These are phyloP conservation scores for Cutaneotrichosporon sp. DNA, from an alignment of 1,284 basidiomycete genomes.

Conservation along the genomic window DNA sequence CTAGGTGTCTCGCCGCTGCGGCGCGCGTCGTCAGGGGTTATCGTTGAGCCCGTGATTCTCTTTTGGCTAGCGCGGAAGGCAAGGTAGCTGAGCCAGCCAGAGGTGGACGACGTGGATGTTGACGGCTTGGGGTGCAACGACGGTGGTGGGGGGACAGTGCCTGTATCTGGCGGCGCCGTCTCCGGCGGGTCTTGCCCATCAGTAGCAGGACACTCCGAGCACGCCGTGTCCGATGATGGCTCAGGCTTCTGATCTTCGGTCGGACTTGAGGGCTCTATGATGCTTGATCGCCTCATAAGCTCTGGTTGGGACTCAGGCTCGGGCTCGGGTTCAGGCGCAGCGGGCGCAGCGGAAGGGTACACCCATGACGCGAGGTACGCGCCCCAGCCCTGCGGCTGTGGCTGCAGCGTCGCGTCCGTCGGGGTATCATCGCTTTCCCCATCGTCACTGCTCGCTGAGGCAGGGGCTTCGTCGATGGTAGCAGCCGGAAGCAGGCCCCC, in stretches of 20 bases:
- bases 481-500: neutral
- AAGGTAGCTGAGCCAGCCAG: constrained; percentile 44
- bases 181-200: neutral
- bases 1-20: constrained; percentile 18
- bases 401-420: neutral
- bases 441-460: too few species aligned
- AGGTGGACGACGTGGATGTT: constrained; percentile 20
- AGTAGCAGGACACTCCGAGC: neutral
- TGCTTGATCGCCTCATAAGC: neutral
- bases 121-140: constrained; percentile 4
- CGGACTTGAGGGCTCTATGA: constrained; percentile 12
- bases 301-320: too few species aligned
- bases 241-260: constrained; percentile 16
- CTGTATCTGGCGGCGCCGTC: neutral
- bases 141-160: neutral
- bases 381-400: constrained; percentile 24
- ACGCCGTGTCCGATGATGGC: too few species aligned
- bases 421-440: neutral
- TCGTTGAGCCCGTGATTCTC: constrained; percentile 26
- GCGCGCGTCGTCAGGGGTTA: constrained; percentile 13
- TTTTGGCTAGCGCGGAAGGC: constrained; percentile 39
- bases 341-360: constrained; percentile 3
- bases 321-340: neutral
- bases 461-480: too few species aligned
- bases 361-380: constrained; percentile 32